Evolutionary conservation across 164 flowering plant genomes (phyloP).

Genomic region (Vitis rotundifolia): DNA sequence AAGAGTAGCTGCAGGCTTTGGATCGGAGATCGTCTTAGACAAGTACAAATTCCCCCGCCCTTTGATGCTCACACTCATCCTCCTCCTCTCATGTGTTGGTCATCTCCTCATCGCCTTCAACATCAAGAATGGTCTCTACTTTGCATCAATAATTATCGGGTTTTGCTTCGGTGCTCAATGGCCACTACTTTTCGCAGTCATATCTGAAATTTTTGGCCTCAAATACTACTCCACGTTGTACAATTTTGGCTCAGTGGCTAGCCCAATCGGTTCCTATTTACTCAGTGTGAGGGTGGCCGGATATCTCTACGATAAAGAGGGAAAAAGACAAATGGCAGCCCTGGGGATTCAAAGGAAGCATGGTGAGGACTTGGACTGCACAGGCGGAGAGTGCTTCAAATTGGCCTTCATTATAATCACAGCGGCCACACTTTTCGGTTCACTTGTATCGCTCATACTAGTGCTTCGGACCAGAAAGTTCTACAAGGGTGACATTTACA

Average conservation of each 20-base stretch:
- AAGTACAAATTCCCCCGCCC: conserved; percentile 52
- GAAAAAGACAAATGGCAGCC: conserved; percentile 32
- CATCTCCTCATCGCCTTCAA: conserved; percentile 47
- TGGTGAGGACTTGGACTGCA: conserved; percentile 35
- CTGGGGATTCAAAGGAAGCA: conserved; percentile 16
- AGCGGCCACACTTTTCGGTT: conserved; percentile 30
- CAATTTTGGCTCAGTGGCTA: conserved; percentile 41
- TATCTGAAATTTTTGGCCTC: conserved; percentile 51
- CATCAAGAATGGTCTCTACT: conserved; percentile 37
- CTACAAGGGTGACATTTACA: conserved; percentile 47
- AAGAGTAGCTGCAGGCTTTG: conserved; percentile 39
- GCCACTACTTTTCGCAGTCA: conserved; percentile 46
- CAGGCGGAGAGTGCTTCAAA: conserved; percentile 36
- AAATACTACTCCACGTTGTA: conserved; percentile 48
- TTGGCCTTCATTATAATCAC: conserved; percentile 40
- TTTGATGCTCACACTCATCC: conserved; percentile 39
- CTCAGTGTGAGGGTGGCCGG: conserved; percentile 46
- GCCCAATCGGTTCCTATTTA: conserved; percentile 43
- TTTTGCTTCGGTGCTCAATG: conserved; percentile 59
- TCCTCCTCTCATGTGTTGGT: conserved; percentile 40
- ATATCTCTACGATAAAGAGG: conserved; percentile 44
- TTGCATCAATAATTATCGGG: conserved; percentile 45
- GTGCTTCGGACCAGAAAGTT: conserved; percentile 45
- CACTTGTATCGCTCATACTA: conserved; percentile 29
- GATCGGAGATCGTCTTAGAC: conserved; percentile 35